Conservation (phyloP, 1,139 yeast species). For the Suhomyces wounanorum region DNA sequence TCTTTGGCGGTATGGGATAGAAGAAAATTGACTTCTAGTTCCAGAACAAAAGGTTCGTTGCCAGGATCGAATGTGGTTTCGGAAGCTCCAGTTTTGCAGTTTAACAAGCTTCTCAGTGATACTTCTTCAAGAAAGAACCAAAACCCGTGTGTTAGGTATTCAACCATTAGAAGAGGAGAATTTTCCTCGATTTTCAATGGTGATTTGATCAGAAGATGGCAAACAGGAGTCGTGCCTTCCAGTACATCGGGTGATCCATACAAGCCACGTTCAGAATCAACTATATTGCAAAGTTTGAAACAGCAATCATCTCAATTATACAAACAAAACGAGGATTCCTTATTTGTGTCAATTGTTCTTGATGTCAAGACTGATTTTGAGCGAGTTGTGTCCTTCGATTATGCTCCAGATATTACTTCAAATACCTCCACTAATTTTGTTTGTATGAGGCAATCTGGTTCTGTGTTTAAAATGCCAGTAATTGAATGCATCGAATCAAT, state of each 20-base stretch:
- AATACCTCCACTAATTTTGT: conserved; percentile 59
- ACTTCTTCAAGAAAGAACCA: conserved; percentile 59
- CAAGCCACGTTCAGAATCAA: conserved; percentile 10
- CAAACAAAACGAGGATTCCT: conserved; percentile 47
- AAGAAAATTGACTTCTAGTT: conserved; percentile 50
- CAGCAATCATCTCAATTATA: conserved; percentile 40
- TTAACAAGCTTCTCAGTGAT: conserved; percentile 68
- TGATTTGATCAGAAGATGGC: conserved; percentile 79
- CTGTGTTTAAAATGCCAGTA: conserved; percentile 78
- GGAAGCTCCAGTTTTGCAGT: conserved; percentile 64
- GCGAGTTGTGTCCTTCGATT: conserved; percentile 82
- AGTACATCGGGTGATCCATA: conserved; percentile 5
- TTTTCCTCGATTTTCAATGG: conserved; percentile 82
- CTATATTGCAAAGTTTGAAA: conserved; percentile 31
- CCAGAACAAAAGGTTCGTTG: conserved; percentile 17
- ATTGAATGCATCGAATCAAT: conserved; percentile 66
- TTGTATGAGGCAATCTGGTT: conserved; percentile 89
- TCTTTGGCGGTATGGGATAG: conserved; percentile 87
- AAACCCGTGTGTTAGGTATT: conserved; percentile 70
- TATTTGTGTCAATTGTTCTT: conserved; percentile 75
- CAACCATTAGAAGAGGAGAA: conserved; percentile 68
- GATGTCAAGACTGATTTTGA: conserved; percentile 79
- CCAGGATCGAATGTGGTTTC: conserved; percentile 28
- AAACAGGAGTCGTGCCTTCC: conserved; percentile 61
- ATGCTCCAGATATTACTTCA: conserved; percentile 57